Evolutionary conservation across 305 asterid species (phyloP).

Genomic region (Ilex paraguariensis): DNA sequence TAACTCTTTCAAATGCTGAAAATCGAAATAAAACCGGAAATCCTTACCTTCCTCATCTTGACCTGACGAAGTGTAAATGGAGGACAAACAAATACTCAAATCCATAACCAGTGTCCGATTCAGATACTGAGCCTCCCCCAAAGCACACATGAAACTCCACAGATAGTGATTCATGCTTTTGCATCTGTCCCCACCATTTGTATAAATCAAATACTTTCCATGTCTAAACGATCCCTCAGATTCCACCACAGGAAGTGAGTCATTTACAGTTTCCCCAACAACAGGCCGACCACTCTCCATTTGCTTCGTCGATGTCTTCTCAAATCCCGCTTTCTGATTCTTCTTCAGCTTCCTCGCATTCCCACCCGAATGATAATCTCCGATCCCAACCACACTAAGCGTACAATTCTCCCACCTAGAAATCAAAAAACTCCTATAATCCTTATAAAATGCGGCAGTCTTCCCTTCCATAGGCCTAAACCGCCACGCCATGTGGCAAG

Average conservation of each 20-base stretch:
- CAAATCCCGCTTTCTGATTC: constrained; percentile 34
- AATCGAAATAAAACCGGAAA: constrained; percentile 84
- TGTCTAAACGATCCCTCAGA: constrained; percentile 49
- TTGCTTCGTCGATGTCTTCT: constrained; percentile 29
- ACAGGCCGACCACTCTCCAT: constrained; percentile 42
- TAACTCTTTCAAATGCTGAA: constrained; percentile 71
- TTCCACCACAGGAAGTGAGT: constrained; percentile 44
- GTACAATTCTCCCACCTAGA: constrained; percentile 58
- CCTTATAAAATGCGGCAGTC: constrained; percentile 52
- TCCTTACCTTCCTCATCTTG: constrained; percentile 85
- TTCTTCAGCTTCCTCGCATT: constrained; percentile 73
- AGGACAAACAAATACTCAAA: constrained; percentile 60
- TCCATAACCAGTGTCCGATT: constrained; percentile 85
- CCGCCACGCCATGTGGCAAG: constrained; percentile 97
- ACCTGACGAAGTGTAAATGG: constrained; percentile 56
- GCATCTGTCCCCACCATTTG: constrained; percentile 85
- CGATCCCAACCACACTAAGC: constrained; percentile 51
- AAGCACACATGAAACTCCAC: constrained; percentile 80
- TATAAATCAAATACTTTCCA: constrained; percentile 66
- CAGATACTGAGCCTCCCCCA: constrained; percentile 86
- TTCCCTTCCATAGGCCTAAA: constrained; percentile 74
- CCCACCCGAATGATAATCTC: constrained; percentile 82
- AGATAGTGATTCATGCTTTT: constrained; percentile 73
- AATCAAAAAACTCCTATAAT: constrained; percentile 59
- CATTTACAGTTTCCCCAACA: constrained; percentile 56